phyloP scores from a whole-genome alignment of 2,329 filamentous ascomycete genomes.

The Hypoxylon sp. region DNA sequence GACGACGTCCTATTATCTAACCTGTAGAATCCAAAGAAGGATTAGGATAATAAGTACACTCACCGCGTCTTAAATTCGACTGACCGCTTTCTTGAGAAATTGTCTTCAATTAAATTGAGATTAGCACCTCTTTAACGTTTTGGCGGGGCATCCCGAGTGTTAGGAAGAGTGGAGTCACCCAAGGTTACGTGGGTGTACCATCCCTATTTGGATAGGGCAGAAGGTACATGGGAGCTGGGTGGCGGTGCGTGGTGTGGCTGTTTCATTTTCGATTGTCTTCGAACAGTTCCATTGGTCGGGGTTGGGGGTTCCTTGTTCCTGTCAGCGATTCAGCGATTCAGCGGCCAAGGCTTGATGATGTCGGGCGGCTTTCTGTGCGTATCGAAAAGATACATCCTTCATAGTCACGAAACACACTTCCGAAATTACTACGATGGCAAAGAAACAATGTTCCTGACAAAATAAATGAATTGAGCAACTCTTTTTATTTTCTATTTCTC shows the following conservation, averaged over 20 bases:
- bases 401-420: slow-evolving; percentile 37
- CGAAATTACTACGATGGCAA: slow-evolving; percentile 37
- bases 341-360: slow-evolving; percentile 38
- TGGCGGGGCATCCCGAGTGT: slow-evolving; percentile 31
- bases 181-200: slow-evolving; percentile 2
- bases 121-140: slow-evolving; percentile 26
- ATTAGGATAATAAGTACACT: background rate
- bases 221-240: slow-evolving; percentile 7
- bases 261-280: slow-evolving; percentile 25
- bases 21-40: background rate
- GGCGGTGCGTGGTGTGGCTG: slow-evolving; percentile 36
- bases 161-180: slow-evolving; percentile 14
- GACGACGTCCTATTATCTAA: background rate
- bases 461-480: slow-evolving; percentile 21
- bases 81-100: slow-evolving; percentile 37
- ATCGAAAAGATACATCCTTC: slow-evolving; percentile 32
- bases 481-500: slow-evolving; percentile 11
- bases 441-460: slow-evolving; percentile 11
- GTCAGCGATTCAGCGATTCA: slow-evolving; percentile 24
- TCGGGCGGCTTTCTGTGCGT: slow-evolving; percentile 30
- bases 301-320: background rate
- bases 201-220: slow-evolving; percentile 10
- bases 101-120: slow-evolving; percentile 32
- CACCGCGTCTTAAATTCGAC: slow-evolving; percentile 25
- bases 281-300: slow-evolving; percentile 28